Evolutionary conservation across 116 monocot genomes (phyloP).

Genomic region (Thalassia testudinum): DNA sequence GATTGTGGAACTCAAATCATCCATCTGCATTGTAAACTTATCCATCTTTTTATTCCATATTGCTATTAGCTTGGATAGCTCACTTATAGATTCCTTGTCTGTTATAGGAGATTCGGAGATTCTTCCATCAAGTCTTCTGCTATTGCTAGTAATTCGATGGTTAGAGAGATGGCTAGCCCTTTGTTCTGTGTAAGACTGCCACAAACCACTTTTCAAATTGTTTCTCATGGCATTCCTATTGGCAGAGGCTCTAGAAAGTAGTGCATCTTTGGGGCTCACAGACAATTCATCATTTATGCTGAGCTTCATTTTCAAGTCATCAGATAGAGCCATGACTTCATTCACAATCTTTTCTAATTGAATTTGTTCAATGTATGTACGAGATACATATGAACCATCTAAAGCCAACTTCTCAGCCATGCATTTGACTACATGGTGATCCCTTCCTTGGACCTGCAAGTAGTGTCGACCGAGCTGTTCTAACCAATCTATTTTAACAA

Average conservation of each 20-base stretch:
- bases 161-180: constrained; percentile 57
- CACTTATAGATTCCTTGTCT: constrained; percentile 53
- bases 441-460: constrained; percentile 98
- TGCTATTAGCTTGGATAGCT: constrained; percentile 82
- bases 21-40: constrained; percentile 75
- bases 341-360: constrained; percentile 96
- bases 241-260: constrained; percentile 71
- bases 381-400: constrained; percentile 85
- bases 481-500: no score
- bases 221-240: constrained; percentile 60
- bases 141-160: constrained; percentile 37
- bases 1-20: constrained; percentile 73
- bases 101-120: constrained; percentile 46
- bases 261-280: constrained; percentile 66
- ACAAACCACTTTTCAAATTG: constrained; percentile 26
- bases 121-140: constrained; percentile 36
- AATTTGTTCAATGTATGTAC: constrained; percentile 97
- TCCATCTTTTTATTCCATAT: constrained; percentile 88
- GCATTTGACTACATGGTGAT: constrained; percentile 43
- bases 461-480: no score
- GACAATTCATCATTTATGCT: constrained; percentile 81
- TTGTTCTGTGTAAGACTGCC: constrained; percentile 67
- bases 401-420: constrained; percentile 71
- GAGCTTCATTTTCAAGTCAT: constrained; percentile 90
- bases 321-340: constrained; percentile 89